Base-by-base conservation (phyloP, 75 land plant genomes). In the Pseudotsuga menziesii region DNA sequence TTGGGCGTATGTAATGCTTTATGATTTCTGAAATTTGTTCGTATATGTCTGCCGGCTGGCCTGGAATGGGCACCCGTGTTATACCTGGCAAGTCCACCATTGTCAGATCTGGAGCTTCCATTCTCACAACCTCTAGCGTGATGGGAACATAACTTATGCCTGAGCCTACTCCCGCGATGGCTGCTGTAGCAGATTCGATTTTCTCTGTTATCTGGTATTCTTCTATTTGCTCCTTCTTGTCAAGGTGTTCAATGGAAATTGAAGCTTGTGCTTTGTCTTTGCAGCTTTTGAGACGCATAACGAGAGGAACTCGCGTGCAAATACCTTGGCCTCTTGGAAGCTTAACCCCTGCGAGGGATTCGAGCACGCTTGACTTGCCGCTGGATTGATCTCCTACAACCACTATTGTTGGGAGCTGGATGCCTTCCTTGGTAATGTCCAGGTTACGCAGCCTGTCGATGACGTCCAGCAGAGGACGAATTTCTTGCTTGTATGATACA, bases 291-390 rank as follows among this genome's bases (percentile, higher is more conserved):
- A 91, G 87, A 58, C 87, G 61, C 64, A 91, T 73, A 11, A 91
- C 67, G 39, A 91, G 83, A 5, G 91, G 93, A 3, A 91, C 91
- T 0, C 93, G 80, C 8, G 91, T 91, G 70, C 87, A 91, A 55
- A 91, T 89, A 20, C 91, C 89, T 73, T 86, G 85, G 4, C 91
- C 87, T 36, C 83, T 61, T 4, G 93, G 91, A 16, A 90, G 83
- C 56, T 57, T 82, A 64, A 90, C 77, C 3, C 84, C 76, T 8
- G 92, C 90, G 5, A 90, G 82, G 0, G 93, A 91, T 78, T 91
- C 93, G n/a, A 91, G 86, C 6, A 91, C 87, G n/a, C 83, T 80
- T 39, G 89, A 86, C 82, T 91, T 91, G 55, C 93, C 93, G 36
- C 82, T 80, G 20, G 91, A 86, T 58, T 91, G 91, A 64, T 91